Evolutionary conservation across 2,329 filamentous ascomycete species (phyloP), one percentile per base, ranked within the genome.

Genomic region (Lachnellula hyalina): DNA sequence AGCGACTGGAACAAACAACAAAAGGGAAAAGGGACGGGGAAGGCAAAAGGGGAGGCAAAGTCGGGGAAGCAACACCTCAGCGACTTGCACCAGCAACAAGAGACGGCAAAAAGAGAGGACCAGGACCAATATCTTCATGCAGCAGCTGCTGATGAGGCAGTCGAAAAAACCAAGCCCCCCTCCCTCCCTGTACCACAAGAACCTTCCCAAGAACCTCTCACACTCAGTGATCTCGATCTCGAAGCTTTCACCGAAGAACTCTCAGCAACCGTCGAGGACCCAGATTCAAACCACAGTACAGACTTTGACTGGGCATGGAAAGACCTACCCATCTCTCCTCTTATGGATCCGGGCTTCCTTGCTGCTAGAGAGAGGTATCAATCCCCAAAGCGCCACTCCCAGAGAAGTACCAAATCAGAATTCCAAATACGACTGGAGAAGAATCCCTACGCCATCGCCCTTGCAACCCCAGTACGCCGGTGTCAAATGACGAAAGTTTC

Each of bases 361-460:
- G 62, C 66, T 15, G 69, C 72, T 34, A 65, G 69, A 53, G 54
- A 67, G 19, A 70, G 70, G 50, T 45, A 60, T 32, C 46, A 49
- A 14, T 32, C 23, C n/a, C 51, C 61, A 3, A 69, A 67, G 54
- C 36, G 49, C n/a, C 14, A 19, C 42, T 52, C 11, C 38, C 71
- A 50, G 64, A 66, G 14, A 62, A 75, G 69, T 44, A 75, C 75
- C 54, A 63, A 67, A 0, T 70, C 71, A 55, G 36, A 65, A 45
- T 67, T 89, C 56, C 81, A 85, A 64, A 75, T 74, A 54, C 78
- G 81, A 55, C 71, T 90, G 1, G 73, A 72, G 32, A 75, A 75
- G 38, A 91, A 88, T 60, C 75, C 84, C 2, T 90, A 81, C 61
- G 87, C 86, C 3, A 77, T 77, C 45, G 80, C 83, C 6, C 77